Evolutionary conservation across 2,329 filamentous ascomycete species (phyloP).

Genomic region (Penicillium crustosum): DNA sequence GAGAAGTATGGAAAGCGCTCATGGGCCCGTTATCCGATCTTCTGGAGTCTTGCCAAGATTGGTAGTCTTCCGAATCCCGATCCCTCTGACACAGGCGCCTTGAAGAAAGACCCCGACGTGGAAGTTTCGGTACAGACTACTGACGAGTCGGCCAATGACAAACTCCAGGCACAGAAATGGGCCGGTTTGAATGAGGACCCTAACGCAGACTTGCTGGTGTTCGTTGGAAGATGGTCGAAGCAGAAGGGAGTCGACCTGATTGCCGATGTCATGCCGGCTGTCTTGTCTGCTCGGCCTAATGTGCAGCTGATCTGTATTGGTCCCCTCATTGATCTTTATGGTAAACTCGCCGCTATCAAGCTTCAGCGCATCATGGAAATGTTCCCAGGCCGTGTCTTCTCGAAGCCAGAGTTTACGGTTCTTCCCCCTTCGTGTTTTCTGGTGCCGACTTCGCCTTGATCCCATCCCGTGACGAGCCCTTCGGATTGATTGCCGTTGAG

Average conservation of each 20-base stretch:
- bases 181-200: slow-evolving; percentile 63
- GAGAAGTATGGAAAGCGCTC: slow-evolving; percentile 68
- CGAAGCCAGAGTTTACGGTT: slow-evolving; percentile 67
- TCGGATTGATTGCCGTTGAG: slow-evolving; percentile 67
- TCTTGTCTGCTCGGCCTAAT: slow-evolving; percentile 61
- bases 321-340: slow-evolving; percentile 68
- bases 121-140: slow-evolving; percentile 60
- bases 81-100: slow-evolving; percentile 62
- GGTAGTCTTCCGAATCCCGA: slow-evolving; percentile 66
- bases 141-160: slow-evolving; percentile 55
- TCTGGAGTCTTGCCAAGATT: slow-evolving; percentile 65
- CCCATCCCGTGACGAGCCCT: slow-evolving; percentile 67
- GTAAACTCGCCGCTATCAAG: slow-evolving; percentile 66
- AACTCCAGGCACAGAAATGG: slow-evolving; percentile 67
- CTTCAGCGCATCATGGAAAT: slow-evolving; percentile 63
- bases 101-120: slow-evolving; percentile 55
- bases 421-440: slow-evolving; percentile 66
- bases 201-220: slow-evolving; percentile 65
- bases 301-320: slow-evolving; percentile 64
- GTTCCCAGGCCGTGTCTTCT: slow-evolving; percentile 65
- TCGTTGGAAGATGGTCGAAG: slow-evolving; percentile 68
- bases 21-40: slow-evolving; percentile 66
- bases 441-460: slow-evolving; percentile 69
- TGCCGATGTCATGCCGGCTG: slow-evolving; percentile 64
- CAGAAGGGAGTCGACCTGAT: slow-evolving; percentile 69